These are phyloP conservation scores for Acanthamoeba sp. DNA, from an alignment of 208 protist species.

Conservation along the genomic window DNA sequence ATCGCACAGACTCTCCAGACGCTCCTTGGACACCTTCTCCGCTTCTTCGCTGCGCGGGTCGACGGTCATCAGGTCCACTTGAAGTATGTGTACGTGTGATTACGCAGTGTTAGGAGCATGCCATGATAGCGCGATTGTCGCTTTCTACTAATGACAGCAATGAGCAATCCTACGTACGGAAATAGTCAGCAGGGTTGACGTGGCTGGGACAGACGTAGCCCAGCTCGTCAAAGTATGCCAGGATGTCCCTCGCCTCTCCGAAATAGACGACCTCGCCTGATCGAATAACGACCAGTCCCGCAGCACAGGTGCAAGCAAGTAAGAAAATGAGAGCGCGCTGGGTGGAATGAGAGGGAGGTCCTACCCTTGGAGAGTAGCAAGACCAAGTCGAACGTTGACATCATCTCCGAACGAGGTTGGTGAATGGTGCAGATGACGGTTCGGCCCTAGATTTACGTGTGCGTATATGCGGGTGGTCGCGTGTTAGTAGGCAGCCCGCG, in stretches of 20 bases:
- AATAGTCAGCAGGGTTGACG: conserved; percentile 77
- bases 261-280: conserved; percentile 63
- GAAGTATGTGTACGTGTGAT: too few species aligned
- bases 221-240: conserved; percentile 66
- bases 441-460: neutral
- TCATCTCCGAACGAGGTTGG: conserved; percentile 76
- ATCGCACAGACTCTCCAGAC: neutral
- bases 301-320: too few species aligned
- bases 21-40: neutral
- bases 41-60: conserved; percentile 30
- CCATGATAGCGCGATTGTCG: too few species aligned
- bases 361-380: conserved; percentile 58
- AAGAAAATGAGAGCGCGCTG: too few species aligned
- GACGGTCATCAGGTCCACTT: conserved; percentile 45
- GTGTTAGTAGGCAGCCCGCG: too few species aligned
- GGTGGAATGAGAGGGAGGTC: too few species aligned
- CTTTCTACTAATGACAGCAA: too few species aligned
- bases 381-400: conserved; percentile 65
- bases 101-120: too few species aligned
- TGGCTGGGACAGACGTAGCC: conserved; percentile 74
- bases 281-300: too few species aligned
- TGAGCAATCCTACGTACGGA: neutral
- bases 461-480: too few species aligned
- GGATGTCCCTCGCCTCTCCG: conserved; percentile 35
- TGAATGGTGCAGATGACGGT: conserved; percentile 79